Evolutionary conservation across 2,329 filamentous ascomycete species (phyloP), one percentile per base, ranked within the genome.

Genomic region (Orbilia oligospora): DNA sequence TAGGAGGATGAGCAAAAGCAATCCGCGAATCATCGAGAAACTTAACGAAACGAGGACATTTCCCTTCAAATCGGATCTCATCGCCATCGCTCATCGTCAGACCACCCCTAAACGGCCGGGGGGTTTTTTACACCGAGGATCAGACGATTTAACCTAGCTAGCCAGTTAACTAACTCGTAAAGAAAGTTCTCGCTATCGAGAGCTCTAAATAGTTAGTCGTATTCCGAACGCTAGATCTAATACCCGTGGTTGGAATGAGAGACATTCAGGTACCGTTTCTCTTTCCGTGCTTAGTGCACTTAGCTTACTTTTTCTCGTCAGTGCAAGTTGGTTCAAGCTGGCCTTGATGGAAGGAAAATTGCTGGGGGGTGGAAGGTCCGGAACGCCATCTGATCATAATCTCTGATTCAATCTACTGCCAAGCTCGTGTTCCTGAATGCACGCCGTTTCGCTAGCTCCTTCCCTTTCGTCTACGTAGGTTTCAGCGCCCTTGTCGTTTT

Each of bases 191-290:
- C 33, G 58, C 8, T 20, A 64, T 64, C 58, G 46, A 30, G n/a
- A 53, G 27, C 64, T 51, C 6, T 3, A 30, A 6, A 6, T 6
- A 30, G 27, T 30, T 30, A 6, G 27, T n/a, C n/a, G n/a, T 51
- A 51, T 55, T 71, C 68, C 53, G 68, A 58, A 63, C 44, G 55
- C 69, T 66, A 66, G 61, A 65, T 64, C 41, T 18, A 63, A 44
- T 48, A 51, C 44, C 49, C 49, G 38, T 66, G 3, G 24, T 22
- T 65, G 56, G 27, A 58, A 27, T 66, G 58, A 66, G 58, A 58
- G 49, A 72, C 69, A 66, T 72, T 73, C 70, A 73, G 70, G 70
- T 73, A 73, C 70, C 70, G 30, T 73, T 66, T 72, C 49, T 58
- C 9, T 51, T 64, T 63, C 22, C 10, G 56, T 58, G 53, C 53